Evolutionary conservation across 2,329 filamentous ascomycete species (phyloP).

Genomic region (Sarocladium brachiariae): DNA sequence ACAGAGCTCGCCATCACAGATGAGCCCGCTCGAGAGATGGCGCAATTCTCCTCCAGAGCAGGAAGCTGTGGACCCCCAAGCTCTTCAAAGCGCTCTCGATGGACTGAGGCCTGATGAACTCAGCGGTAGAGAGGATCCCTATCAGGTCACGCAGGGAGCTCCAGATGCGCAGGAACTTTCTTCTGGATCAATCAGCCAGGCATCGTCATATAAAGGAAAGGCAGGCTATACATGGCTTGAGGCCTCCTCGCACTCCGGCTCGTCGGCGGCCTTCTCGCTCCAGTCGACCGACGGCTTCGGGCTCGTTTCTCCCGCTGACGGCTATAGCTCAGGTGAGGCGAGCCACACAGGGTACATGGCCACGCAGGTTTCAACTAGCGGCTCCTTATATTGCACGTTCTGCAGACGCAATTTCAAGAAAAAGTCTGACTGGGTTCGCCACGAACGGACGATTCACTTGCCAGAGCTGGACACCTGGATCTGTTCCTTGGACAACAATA

Average conservation of each 20-base stretch:
- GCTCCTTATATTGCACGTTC: slow-evolving; percentile 10
- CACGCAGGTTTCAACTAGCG: background rate
- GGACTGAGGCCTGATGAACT: background rate
- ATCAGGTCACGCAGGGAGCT: background rate
- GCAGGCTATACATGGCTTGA: background rate
- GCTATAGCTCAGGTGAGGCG: background rate
- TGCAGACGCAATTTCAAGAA: slow-evolving; percentile 9
- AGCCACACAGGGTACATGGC: background rate
- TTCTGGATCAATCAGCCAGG: background rate
- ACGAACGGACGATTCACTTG: slow-evolving; percentile 44
- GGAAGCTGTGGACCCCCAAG: slow-evolving; percentile 1
- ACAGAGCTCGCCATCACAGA: slow-evolving; percentile 2
- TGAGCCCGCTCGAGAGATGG: slow-evolving; percentile 10
- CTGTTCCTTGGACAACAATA: slow-evolving; percentile 33
- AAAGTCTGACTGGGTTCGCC: slow-evolving; percentile 24
- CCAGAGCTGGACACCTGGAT: slow-evolving; percentile 38
- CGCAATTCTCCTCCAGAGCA: slow-evolving; percentile 9
- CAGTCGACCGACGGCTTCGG: background rate
- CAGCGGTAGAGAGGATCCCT: background rate
- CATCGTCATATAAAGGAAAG: slow-evolving; percentile 2
- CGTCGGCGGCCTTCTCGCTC: background rate
- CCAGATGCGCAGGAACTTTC: background rate
- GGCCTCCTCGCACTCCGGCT: background rate
- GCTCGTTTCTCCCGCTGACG: background rate
- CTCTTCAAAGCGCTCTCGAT: background rate